Conservation (phyloP, 768 basidiomycete genomes). For the Boletus huronensis region DNA sequence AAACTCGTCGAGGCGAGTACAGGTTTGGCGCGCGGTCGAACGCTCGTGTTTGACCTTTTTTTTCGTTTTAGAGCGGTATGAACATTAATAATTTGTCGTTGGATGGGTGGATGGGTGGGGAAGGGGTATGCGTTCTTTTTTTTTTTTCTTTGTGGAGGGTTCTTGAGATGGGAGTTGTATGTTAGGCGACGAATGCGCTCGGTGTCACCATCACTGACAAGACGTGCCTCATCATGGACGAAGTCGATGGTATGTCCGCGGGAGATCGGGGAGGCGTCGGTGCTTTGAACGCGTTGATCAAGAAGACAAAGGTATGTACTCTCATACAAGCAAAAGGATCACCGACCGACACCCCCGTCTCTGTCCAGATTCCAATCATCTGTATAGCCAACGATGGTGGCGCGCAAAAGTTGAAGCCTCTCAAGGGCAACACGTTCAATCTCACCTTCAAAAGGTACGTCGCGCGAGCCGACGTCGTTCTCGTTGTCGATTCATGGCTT, state of each 20-base stretch:
- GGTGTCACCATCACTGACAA: slow-evolving; percentile 75
- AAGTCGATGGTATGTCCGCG: slow-evolving; percentile 98
- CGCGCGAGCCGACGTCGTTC: neutral
- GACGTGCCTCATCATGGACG: slow-evolving; percentile 96
- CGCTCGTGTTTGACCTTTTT: neutral
- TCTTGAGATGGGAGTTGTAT: neutral
- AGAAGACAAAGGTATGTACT: slow-evolving; percentile 74
- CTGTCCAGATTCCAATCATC: slow-evolving; percentile 82
- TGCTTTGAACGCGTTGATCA: slow-evolving; percentile 86
- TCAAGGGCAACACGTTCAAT: slow-evolving; percentile 65
- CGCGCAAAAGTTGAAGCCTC: slow-evolving; percentile 89
- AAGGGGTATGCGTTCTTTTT: slow-evolving; percentile 43
- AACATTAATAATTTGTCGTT: slow-evolving; percentile 88
- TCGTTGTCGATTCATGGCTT: neutral
- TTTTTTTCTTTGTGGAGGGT: slow-evolving; percentile 7
- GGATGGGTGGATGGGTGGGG: slow-evolving; percentile 76
- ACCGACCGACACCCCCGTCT: neutral
- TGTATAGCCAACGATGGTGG: slow-evolving; percentile 92
- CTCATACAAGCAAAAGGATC: too few species aligned
- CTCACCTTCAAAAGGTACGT: slow-evolving; percentile 76
- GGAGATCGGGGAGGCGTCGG: slow-evolving; percentile 97
- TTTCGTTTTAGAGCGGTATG: slow-evolving; percentile 64
- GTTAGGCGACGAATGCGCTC: slow-evolving; percentile 56
- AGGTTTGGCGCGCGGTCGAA: too few species aligned
- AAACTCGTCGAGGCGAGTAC: slow-evolving; percentile 82